Evolutionary conservation across 129 eudicot genomes (phyloP), one percentile per base, ranked within the genome.

Genomic region (Tanacetum coccineum): DNA sequence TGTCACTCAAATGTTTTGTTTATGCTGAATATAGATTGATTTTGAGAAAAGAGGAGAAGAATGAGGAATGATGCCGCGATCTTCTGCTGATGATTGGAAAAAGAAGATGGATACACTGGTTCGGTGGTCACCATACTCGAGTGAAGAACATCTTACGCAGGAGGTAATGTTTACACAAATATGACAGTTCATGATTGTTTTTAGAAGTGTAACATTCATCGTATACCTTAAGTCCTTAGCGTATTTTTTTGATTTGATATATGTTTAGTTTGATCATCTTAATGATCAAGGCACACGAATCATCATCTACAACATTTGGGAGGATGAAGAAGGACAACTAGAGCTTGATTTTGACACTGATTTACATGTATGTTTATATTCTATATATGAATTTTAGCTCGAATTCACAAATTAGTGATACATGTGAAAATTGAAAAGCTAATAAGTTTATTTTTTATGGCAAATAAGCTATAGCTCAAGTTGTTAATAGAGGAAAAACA

Each of bases 341-440:
- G 97, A 91, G 70, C 85, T 91, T 62, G 97, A 85, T 78, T 91
- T 87, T 36, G 92, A 85, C 70, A 55, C 86, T 13, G 90, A 91
- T 78, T 60, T n/a, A 49, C 71, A 81, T 74, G 93, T 85, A 77
- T 15, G 81, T n/a, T 44, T 59, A 20, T 51, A 36, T 36, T 5
- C 42, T 9, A 2, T 8, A 51, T 28, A 13, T 91, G 3, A n/a
- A n/a, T n/a, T n/a, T n/a, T n/a, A n/a, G n/a, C n/a, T n/a, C n/a
- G n/a, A n/a, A n/a, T n/a, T n/a, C n/a, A n/a, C n/a, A n/a, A n/a
- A n/a, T n/a, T n/a, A n/a, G n/a, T n/a, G n/a, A n/a, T n/a, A n/a
- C n/a, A n/a, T n/a, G n/a, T n/a, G n/a, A n/a, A n/a, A n/a, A n/a
- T n/a, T n/a, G n/a, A n/a, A n/a, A n/a, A n/a, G n/a, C n/a, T n/a